Conservation (phyloP, 2,329 filamentous ascomycete genomes). For the Allantophomopsis cytisporea region DNA sequence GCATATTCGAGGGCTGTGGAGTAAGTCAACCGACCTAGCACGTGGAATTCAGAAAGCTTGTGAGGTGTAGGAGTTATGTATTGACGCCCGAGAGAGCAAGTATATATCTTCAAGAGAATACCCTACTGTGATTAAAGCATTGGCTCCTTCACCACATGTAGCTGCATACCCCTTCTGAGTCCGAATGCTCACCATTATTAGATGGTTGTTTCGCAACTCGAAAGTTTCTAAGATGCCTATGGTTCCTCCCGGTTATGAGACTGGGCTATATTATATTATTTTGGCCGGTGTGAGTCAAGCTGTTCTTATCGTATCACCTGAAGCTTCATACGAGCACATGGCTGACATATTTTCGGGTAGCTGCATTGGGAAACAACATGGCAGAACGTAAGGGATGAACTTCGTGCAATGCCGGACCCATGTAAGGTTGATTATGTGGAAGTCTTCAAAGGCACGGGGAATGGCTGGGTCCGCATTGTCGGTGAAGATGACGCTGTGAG, state of each 20-base stretch:
- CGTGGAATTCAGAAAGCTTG: no score
- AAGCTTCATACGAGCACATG: neutral
- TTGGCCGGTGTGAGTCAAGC: neutral
- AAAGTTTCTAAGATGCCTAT: neutral
- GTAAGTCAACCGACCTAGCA: no score
- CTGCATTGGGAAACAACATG: neutral
- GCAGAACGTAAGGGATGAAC: neutral
- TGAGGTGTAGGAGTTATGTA: no score
- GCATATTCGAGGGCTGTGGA: no score
- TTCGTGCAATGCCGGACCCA: neutral
- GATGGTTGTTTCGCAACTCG: neutral
- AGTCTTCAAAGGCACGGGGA: neutral
- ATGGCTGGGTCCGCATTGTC: neutral
- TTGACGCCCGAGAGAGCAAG: no score
- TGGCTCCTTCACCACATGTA: no score
- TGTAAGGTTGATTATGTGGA: neutral
- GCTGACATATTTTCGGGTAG: neutral
- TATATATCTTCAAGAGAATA: no score
- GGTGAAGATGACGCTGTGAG: neutral
- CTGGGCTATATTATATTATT: neutral
- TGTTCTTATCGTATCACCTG: neutral
- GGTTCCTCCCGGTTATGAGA: neutral
- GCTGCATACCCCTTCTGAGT: no score
- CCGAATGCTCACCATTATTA: no score
- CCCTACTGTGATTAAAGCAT: no score